Base-by-base conservation (phyloP, 225 moss, liverwort and hornwort species). In the Physcomitrellopsis africana region DNA sequence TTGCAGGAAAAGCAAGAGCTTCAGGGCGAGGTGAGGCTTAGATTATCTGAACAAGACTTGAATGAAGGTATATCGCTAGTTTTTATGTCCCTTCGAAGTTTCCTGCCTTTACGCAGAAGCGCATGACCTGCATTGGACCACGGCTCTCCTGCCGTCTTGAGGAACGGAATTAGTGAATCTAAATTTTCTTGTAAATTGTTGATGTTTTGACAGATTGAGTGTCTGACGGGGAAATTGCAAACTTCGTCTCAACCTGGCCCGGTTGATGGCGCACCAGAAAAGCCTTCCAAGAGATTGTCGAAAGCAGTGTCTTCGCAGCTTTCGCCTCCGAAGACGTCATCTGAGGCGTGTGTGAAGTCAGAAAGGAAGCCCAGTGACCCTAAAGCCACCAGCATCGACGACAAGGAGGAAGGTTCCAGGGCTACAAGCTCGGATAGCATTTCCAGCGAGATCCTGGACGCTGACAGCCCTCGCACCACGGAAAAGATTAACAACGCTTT, bases 371-470 rank as follows among this genome's bases (percentile, higher is more conserved):
- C 81, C 60, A 63, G 46, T 18, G 23, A 10, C 51, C 1, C 13
- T 17, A 49, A 62, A 22, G 51, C 27, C 19, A 73, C 54, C 47
- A 23, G 43, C 27, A 56, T 1, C 57, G 55, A 65, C 26, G 70
- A 59, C 8, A 74, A 53, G 82, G 69, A 86, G 84, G 52, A 86
- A 80, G 57, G 69, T 60, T 72, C 69, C 37, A 82, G 84, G 72
- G 83, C 89, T 44, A 85, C 88, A 48, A 88, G 92, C 81, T 90
- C 92, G 26, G 88, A 88, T 72, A 92, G 90, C 88, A 83, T 87
- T 70, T 88, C 92, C 15, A 92, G 92, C 51, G 92, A 92, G 62
- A 88, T 90, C 32, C 68, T 92, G 74, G 88, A 92, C 63, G 90
- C 92, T 0, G 92, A 92, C 63, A 92, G 92, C 77, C 90, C 92